phyloP scores from a whole-genome alignment of 164 flowering plant genomes.

The Vitis rupestris region DNA sequence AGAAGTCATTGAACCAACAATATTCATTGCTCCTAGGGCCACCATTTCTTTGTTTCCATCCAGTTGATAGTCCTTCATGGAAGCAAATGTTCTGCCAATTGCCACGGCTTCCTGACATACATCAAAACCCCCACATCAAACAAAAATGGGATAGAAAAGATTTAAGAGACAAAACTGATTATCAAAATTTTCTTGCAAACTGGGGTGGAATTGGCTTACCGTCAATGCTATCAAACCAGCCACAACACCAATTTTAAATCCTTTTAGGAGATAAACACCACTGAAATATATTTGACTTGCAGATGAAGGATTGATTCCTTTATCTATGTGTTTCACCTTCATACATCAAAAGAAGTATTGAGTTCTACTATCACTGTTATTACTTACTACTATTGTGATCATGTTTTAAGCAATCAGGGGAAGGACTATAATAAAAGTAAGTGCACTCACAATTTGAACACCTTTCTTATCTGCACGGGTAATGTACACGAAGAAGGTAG shows the following conservation, averaged over 20 bases:
- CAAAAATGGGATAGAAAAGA: too few relatives aligned
- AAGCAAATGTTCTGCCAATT: constrained; percentile 90
- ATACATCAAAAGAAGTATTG: constrained; percentile 7
- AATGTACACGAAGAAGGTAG: constrained; percentile 81
- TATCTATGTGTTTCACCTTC: constrained; percentile 68
- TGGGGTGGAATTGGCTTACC: constrained; percentile 32
- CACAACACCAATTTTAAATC: constrained; percentile 69
- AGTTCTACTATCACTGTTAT: constrained; percentile 4
- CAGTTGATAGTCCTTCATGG: constrained; percentile 77
- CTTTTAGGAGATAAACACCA: constrained; percentile 55
- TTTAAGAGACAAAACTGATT: neutral
- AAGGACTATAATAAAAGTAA: neutral
- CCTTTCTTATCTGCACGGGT: constrained; percentile 85
- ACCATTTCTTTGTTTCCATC: constrained; percentile 99
- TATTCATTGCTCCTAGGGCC: constrained; percentile 85
- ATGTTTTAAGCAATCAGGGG: neutral
- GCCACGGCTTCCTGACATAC: constrained; percentile 80
- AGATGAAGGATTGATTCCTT: constrained; percentile 79
- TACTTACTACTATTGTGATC: too few relatives aligned
- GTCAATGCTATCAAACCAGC: constrained; percentile 87
- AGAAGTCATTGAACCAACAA: constrained; percentile 88
- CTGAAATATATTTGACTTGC: constrained; percentile 56
- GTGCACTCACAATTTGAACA: constrained; percentile 68
- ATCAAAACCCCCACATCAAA: neutral
- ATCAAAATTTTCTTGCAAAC: neutral